Evolutionary conservation across 2,329 filamentous ascomycete species (phyloP).

Genomic region (Colletotrichum scovillei): DNA sequence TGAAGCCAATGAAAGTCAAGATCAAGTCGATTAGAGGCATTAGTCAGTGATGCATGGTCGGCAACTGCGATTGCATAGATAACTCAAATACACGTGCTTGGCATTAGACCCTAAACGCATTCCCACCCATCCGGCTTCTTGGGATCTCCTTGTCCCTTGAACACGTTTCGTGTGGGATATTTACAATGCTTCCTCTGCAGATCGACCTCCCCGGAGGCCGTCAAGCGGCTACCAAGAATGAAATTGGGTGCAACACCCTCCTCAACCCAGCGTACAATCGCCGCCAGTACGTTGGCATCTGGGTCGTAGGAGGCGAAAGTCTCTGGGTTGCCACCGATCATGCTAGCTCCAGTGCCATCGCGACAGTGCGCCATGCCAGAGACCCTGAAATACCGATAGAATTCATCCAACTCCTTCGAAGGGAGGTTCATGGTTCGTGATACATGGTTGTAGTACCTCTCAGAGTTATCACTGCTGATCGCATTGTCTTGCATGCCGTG

Average conservation of each 20-base stretch:
- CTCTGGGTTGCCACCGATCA: conserved; percentile 40
- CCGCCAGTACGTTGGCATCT: conserved; percentile 57
- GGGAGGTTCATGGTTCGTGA: conserved; percentile 53
- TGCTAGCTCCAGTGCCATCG: conserved; percentile 57
- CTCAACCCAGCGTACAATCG: conserved; percentile 63
- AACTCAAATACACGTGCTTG: not conserved
- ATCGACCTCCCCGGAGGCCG: conserved; percentile 45
- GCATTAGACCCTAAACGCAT: conserved; percentile 34
- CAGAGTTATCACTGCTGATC: conserved; percentile 56
- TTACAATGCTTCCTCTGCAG: conserved; percentile 49
- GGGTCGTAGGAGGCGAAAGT: conserved; percentile 41
- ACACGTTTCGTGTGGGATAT: conserved; percentile 47
- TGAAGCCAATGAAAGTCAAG: not conserved
- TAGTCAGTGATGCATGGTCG: not conserved
- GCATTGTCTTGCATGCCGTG: conserved; percentile 56
- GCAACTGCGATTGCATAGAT: not conserved
- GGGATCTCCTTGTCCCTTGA: conserved; percentile 43
- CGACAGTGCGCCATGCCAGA: conserved; percentile 64
- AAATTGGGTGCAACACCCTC: conserved; percentile 53
- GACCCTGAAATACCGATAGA: conserved; percentile 62
- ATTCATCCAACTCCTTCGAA: conserved; percentile 43
- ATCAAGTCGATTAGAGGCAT: not conserved
- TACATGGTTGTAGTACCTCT: conserved; percentile 61
- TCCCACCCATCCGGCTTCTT: conserved; percentile 43
- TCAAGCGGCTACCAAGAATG: conserved; percentile 42